phyloP scores from a whole-genome alignment of 1,284 basidiomycete genomes.

The Fereydounia khargensis region DNA sequence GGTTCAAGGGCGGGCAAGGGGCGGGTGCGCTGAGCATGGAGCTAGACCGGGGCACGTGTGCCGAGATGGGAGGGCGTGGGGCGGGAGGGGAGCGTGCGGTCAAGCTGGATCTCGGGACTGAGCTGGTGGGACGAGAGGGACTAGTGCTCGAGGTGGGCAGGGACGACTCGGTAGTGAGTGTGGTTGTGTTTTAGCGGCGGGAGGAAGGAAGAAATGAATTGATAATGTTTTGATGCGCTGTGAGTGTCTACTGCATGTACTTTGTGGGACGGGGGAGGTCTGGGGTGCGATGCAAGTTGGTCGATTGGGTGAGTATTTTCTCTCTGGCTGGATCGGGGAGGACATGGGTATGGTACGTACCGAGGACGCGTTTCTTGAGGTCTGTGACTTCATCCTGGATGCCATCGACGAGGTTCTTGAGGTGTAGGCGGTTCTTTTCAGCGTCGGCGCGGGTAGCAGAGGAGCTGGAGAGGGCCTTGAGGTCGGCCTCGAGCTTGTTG shows the following conservation, averaged over 20 bases:
- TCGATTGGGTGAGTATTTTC: no score
- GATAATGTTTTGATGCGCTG: background rate
- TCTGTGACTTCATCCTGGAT: slow-evolving; percentile 34
- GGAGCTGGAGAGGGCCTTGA: slow-evolving; percentile 20
- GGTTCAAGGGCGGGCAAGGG: background rate
- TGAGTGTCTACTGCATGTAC: slow-evolving; percentile 25
- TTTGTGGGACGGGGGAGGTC: slow-evolving; percentile 32
- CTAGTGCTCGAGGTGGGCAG: slow-evolving; percentile 27
- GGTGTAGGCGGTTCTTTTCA: slow-evolving; percentile 17
- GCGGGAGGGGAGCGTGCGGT: slow-evolving; percentile 3
- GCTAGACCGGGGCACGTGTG: slow-evolving; percentile 26
- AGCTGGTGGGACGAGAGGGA: slow-evolving; percentile 16
- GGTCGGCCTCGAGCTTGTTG: slow-evolving; percentile 34
- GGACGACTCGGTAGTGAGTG: slow-evolving; percentile 22
- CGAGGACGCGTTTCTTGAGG: slow-evolving; percentile 28
- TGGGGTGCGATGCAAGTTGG: background rate
- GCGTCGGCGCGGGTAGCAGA: slow-evolving; percentile 18
- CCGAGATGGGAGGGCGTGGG: slow-evolving; percentile 3
- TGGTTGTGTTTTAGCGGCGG: slow-evolving; percentile 12
- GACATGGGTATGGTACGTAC: slow-evolving; percentile 2
- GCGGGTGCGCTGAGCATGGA: slow-evolving; percentile 14
- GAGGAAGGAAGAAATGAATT: background rate
- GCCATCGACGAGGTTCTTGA: slow-evolving; percentile 37
- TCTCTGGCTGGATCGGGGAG: background rate
- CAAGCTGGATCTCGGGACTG: slow-evolving; percentile 22